phyloP scores from a whole-genome alignment of 1,284 basidiomycete species.

The Termitomyces sp. region DNA sequence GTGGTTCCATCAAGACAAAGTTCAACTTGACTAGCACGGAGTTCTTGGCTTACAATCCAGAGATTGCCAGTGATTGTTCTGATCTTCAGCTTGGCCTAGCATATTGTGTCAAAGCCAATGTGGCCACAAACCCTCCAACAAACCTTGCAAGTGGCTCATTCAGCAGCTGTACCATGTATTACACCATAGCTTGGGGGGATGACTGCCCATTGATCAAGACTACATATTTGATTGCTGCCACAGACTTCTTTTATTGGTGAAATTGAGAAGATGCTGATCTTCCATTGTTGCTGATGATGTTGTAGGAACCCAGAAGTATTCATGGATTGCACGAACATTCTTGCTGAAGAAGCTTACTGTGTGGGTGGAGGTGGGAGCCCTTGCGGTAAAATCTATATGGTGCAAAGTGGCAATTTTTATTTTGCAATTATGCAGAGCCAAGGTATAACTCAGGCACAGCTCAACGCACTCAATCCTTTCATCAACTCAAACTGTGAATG shows the following conservation, averaged over 20 bases:
- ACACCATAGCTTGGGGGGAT: background rate
- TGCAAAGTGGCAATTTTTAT: background rate
- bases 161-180: background rate
- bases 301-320: background rate
- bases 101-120: background rate
- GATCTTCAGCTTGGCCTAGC: background rate
- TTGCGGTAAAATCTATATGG: background rate
- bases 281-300: background rate
- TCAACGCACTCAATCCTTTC: conserved; percentile 2
- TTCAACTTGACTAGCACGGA: background rate
- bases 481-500: conserved; percentile 2
- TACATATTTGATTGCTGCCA: background rate
- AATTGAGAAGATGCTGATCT: background rate
- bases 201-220: background rate
- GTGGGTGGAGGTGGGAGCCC: conserved; percentile 1
- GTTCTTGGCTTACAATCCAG: background rate
- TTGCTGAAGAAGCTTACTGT: background rate
- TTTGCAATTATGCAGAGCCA: background rate
- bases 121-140: background rate
- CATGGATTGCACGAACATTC: background rate
- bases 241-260: background rate
- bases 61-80: background rate
- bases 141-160: conserved; percentile 1
- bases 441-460: conserved; percentile 4
- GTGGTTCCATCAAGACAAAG: background rate